Evolutionary conservation across 805 yeast genomes (phyloP), one percentile per base, ranked within the genome.

Genomic region (Yamadazyma takamatsuzukensis): DNA sequence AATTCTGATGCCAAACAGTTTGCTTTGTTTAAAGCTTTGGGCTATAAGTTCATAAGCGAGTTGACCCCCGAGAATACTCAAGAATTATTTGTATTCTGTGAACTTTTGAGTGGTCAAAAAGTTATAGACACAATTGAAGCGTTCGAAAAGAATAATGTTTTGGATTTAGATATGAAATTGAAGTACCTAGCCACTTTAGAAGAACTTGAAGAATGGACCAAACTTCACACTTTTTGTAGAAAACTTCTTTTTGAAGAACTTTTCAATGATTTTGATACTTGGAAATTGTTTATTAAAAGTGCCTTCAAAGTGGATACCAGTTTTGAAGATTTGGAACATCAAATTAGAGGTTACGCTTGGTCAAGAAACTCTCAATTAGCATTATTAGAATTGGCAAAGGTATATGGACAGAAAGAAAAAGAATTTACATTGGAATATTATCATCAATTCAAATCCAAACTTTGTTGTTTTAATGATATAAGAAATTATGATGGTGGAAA

Each of bases 251-350:
- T 68, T 12, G 61, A 58, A 4, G 58, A 70, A 15, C 53, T 65
- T 7, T 70, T 83, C 34, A 87, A 89, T 53, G 95, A 88, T 53
- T 89, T 76, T 66, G 73, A 75, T 36, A 76, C 87, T 23, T 86
- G 94, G 85, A 73, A 77, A 43, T 59, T 65, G 12, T 55, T 73
- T 30, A 67, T 76, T 14, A 58, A 64, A 27, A 60, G 88, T 2
- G 67, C 70, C 0, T 45, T 49, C 13, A 44, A 67, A 16, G 41
- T 70, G 15, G 56, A 47, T 9, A 45, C 54, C 33, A 30, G 57
- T 2, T 56, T 56, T 8, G 68, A 62, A 3, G 53, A 72, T 1
- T 18, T 51, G 6, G 37, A 42, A 15, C 19, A 27, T 3, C 28
- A 27, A 5, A 43, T 53, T 16, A 26, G 32, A 18, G 27, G 27